Evolutionary conservation across 2,329 filamentous ascomycete species (phyloP), one percentile per base, ranked within the genome.

Genomic region (Pestalotiopsis fici): DNA sequence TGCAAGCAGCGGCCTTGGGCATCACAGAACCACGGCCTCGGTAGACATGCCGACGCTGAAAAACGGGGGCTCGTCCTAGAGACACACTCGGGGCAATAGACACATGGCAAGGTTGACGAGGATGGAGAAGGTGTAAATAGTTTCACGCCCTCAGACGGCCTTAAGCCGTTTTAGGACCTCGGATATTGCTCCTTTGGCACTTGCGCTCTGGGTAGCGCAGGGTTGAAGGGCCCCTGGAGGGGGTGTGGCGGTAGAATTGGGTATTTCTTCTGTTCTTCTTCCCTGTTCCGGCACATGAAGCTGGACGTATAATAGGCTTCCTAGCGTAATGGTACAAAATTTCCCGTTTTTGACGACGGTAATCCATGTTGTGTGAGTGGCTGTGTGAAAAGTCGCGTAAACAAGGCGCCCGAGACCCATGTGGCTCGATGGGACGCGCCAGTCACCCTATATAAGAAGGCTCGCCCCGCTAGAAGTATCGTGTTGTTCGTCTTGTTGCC

Each of bases 111-210:
- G 13, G 23, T 27, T 50, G 43, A 50, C 3, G 55, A 6, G 23
- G 55, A 57, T 23, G 21, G 55, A 37, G 31, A 31, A n/a, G n/a
- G 57, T 67, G 66, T 69, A 72, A 73, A 72, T 75, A 75, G 70
- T 74, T 68, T 72, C 71, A 68, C 50, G 68, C 39, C 66, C 66
- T 67, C 64, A 71, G 72, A 71, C 64, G 72, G 71, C 74, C 73
- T 77, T 75, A 78, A 74, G 75, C 78, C 76, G 66, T 70, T 78
- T 79, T 68, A 65, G 76, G 78, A 71, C 65, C 65, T 70, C 76
- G 72, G 73, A 73, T 77, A 78, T 77, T 80, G 72, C 78, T 76
- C 71, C 64, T 78, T 79, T 65, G 23, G 75, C 74, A 75, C 71
- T 71, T 72, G 70, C 27, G 69, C 64, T 68, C 67, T 66, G 72